Evolutionary conservation across 2,329 filamentous ascomycete species (phyloP).

Genomic region (Fusarium udum): DNA sequence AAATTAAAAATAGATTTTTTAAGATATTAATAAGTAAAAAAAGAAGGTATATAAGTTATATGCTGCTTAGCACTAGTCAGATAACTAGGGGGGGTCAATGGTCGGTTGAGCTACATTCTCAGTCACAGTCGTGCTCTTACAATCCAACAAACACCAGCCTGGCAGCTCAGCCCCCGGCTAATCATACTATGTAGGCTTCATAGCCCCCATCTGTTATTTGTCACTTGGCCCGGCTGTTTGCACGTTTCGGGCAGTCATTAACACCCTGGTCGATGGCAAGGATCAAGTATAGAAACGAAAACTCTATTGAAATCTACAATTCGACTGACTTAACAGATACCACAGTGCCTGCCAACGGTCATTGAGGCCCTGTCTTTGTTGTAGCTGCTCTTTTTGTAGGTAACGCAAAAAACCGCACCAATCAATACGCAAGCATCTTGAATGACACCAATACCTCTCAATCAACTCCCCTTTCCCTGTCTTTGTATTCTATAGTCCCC

Average conservation of each 20-base stretch:
- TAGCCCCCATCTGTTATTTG: not conserved
- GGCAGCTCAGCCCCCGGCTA: conserved; percentile 33
- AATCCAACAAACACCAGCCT: not conserved
- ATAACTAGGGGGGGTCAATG: no score
- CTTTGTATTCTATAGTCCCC: not conserved
- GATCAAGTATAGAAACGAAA: not conserved
- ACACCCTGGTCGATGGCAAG: not conserved
- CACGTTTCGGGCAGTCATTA: not conserved
- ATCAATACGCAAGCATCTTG: conserved; percentile 5
- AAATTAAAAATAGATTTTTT: no score
- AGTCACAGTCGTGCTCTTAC: conserved; percentile 1
- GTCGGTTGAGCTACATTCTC: no score
- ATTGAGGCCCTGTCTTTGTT: not conserved
- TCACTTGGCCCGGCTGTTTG: not conserved
- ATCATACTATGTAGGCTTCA: conserved; percentile 27
- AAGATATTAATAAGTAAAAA: no score
- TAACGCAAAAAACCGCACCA: conserved; percentile 13
- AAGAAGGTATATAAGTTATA: no score
- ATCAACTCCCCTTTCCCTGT: not conserved
- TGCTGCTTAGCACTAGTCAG: no score
- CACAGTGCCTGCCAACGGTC: not conserved
- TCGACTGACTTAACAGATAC: not conserved
- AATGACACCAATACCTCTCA: not conserved
- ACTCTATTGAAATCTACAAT: not conserved
- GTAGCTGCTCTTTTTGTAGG: not conserved